phyloP scores from a whole-genome alignment of 1,284 basidiomycete species.

The Marasmius oreades region DNA sequence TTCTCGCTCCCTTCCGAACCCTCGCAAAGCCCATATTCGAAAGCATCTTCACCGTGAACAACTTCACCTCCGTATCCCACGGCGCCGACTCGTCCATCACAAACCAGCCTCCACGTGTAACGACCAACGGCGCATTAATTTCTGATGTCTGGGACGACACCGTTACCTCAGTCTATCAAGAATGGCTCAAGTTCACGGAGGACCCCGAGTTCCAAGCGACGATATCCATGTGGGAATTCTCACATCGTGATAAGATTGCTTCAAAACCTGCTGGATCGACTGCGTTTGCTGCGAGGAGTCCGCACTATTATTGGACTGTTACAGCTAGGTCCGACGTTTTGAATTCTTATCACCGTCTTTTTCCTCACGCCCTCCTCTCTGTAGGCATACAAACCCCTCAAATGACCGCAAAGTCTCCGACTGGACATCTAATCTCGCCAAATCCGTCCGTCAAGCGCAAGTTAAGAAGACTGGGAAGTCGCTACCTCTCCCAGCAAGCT shows the following conservation, averaged over 20 bases:
- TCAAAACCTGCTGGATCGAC: constrained; percentile 1
- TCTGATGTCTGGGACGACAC: constrained; percentile 14
- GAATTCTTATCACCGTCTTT: no score
- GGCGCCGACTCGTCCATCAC: constrained; percentile 15
- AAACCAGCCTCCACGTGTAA: constrained; percentile 12
- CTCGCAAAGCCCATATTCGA: neutral
- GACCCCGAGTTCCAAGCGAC: neutral
- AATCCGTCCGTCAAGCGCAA: neutral
- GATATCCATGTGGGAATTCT: neutral
- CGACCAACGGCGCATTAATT: no score
- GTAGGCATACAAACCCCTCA: neutral
- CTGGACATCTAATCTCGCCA: neutral
- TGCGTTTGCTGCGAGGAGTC: constrained; percentile 11
- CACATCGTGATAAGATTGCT: constrained; percentile 7
- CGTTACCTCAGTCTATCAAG: constrained; percentile 11
- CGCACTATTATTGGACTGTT: constrained; percentile 9
- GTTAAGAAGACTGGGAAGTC: neutral
- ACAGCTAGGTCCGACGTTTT: neutral
- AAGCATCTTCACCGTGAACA: neutral
- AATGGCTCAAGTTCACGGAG: constrained; percentile 3
- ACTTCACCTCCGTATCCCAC: constrained; percentile 17
- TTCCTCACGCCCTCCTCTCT: no score
- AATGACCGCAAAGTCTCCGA: neutral
- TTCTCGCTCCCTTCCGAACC: neutral
- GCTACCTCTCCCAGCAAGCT: neutral